Percentiles rank a stretch among this genome's conserved stretches.
These are phyloP conservation scores for Cadophora sp. DNA, from an alignment of 2,329 filamentous ascomycete species.

Conservation along the genomic window DNA sequence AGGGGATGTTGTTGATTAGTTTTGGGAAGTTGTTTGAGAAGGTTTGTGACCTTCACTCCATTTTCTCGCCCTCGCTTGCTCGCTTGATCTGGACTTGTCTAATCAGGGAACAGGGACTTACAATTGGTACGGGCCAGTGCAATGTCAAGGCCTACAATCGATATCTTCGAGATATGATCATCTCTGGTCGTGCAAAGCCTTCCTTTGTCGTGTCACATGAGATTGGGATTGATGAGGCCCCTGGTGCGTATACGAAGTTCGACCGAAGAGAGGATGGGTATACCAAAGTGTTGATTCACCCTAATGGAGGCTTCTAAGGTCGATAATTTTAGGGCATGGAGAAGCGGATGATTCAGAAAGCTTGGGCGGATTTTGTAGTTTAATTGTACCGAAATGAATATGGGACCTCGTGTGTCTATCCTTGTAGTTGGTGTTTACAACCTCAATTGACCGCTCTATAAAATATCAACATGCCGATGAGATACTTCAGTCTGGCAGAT, in stretches of 20 bases:
- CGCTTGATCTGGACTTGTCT: neutral
- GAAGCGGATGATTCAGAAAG: neutral
- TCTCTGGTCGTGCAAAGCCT: slow-evolving; percentile 68
- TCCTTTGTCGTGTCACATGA: slow-evolving; percentile 72
- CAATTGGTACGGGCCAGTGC: slow-evolving; percentile 67
- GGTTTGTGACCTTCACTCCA: slow-evolving; percentile 51
- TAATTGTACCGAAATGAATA: neutral
- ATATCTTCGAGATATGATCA: slow-evolving; percentile 70
- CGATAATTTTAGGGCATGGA: too few relatives aligned
- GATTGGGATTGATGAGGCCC: slow-evolving; percentile 66
- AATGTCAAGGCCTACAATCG: slow-evolving; percentile 74
- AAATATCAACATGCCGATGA: neutral
- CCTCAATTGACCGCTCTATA: too few relatives aligned
- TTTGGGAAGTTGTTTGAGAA: slow-evolving; percentile 76
- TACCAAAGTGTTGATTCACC: slow-evolving; percentile 72
- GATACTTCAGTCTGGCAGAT: neutral
- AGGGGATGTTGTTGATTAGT: slow-evolving; percentile 67
- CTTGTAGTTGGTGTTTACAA: too few relatives aligned
- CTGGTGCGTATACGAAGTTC: slow-evolving; percentile 68
- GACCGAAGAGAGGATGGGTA: slow-evolving; percentile 71
- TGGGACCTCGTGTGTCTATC: too few relatives aligned
- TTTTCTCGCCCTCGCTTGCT: too few relatives aligned
- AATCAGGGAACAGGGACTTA: slow-evolving; percentile 58
- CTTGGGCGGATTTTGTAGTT: neutral
- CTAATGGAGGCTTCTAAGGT: slow-evolving; percentile 56